Conservation (phyloP, 2,329 filamentous ascomycete species). For the Fusarium beomiforme region DNA sequence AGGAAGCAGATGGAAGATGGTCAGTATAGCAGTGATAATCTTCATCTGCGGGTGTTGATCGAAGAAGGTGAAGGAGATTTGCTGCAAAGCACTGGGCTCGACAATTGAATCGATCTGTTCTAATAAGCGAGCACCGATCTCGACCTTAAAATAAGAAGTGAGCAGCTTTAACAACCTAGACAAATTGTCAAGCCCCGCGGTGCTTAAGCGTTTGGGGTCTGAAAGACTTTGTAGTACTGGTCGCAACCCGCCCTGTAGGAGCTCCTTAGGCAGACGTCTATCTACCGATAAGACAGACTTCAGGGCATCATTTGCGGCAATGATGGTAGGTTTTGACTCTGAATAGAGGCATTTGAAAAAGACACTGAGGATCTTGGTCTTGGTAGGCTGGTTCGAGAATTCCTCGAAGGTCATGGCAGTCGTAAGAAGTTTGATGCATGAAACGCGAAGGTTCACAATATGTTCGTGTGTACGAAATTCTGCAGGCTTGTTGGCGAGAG, state of each 20-base stretch:
- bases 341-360: slow-evolving; percentile 99
- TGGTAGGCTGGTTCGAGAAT: slow-evolving; percentile 77
- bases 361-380: slow-evolving; percentile 83
- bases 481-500: slow-evolving; percentile 87
- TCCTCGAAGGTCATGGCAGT: slow-evolving; percentile 94
- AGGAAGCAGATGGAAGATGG: slow-evolving; percentile 96
- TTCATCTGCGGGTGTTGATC: slow-evolving; percentile 95
- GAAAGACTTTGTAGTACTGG: slow-evolving; percentile 97
- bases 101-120: slow-evolving; percentile 94
- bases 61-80: slow-evolving; percentile 92
- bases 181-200: slow-evolving; percentile 89
- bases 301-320: slow-evolving; percentile 90
- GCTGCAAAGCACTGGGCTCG: slow-evolving; percentile 81
- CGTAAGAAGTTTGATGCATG: slow-evolving; percentile 91
- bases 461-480: slow-evolving; percentile 96
- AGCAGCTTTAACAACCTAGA: slow-evolving; percentile 88
- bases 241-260: slow-evolving; percentile 91
- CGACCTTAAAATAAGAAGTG: slow-evolving; percentile 99
- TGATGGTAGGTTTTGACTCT: slow-evolving; percentile 89
- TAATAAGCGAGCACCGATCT: slow-evolving; percentile 91
- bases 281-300: slow-evolving; percentile 88
- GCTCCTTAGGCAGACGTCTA: slow-evolving; percentile 91
- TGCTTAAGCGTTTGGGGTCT: slow-evolving; percentile 88
- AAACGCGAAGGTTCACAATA: slow-evolving; percentile 90
- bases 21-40: slow-evolving; percentile 92